Base-by-base conservation (phyloP, 2,329 filamentous ascomycete species). In the Aspergillus fumigatiaffinis region DNA sequence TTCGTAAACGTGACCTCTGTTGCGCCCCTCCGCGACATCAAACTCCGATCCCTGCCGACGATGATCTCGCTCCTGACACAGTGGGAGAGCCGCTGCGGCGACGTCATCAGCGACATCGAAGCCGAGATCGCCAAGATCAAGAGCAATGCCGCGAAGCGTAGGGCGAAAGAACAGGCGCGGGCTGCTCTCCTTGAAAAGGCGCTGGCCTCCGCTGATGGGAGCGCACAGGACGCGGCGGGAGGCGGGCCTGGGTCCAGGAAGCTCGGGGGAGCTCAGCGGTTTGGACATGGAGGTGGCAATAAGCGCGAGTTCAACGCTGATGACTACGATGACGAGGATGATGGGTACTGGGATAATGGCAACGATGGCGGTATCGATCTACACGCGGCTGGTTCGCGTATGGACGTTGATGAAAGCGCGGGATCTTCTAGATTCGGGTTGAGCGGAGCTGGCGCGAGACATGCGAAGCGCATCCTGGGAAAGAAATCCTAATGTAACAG, bases 1-100 rank as follows among this genome's bases (percentile, higher is more conserved):
- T 82, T 84, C 59, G 88, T 97, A 23, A 84, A 88, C 69, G 86
- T 97, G 54, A 88, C 87, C 52, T 88, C 89, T 59, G 86, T 97
- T 32, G 86, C 92, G 0, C 89, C 94, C 0, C 84, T 97, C 1
- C 91, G 94, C 21, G 94, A 99, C 72, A 84, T 96, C 1, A 83
- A 85, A 1, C 91, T 92, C 0, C 85, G 85, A 56, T 85, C 87
- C 55, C 82, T 96, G 12, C 84, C 86, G 0, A 74, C 77, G 1
- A 87, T 97, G 77, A 82, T 91, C 28, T 72, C 76, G 3, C 84
- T 87, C 12, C 82, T 99, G 10, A 80, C 82, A 29, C 82, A 82
- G 55, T 99, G 93, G 93, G 86, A 88, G 53, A 78, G 76, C n/a
- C 86, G 92, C 57, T 97, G 93, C 78, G 84, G 85, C 5, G 76